phyloP scores from a whole-genome alignment of 345 rosid species.

The Carallia pectinifolia region DNA sequence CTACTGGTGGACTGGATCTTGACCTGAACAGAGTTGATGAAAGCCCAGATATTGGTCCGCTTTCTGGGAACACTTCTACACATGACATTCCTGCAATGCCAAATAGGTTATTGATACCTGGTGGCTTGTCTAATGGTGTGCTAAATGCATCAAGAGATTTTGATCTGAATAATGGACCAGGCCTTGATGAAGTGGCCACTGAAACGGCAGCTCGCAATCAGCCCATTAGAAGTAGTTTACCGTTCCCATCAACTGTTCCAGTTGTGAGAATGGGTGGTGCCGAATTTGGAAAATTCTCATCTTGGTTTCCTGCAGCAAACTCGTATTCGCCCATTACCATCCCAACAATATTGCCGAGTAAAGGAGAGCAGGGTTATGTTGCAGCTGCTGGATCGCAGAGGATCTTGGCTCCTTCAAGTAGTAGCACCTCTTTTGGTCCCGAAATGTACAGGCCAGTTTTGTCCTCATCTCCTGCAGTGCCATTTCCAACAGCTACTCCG shows the following conservation, averaged over 20 bases:
- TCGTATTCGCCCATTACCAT: constrained; percentile 52
- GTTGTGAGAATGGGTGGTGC: constrained; percentile 46
- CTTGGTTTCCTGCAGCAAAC: constrained; percentile 67
- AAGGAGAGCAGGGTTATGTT: constrained; percentile 67
- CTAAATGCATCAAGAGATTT: constrained; percentile 54
- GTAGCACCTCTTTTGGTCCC: constrained; percentile 49
- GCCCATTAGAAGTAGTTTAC: constrained; percentile 39
- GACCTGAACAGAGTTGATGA: constrained; percentile 81
- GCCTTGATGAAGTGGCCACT: constrained; percentile 46
- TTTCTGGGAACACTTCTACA: constrained; percentile 35
- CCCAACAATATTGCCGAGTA: constrained; percentile 58
- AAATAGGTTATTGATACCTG: constrained; percentile 27
- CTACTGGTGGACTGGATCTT: constrained; percentile 66
- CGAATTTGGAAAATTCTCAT: constrained; percentile 53
- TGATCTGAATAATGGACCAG: constrained; percentile 88
- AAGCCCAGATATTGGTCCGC: constrained; percentile 40
- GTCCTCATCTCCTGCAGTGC: constrained; percentile 69
- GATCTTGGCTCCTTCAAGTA: constrained; percentile 53
- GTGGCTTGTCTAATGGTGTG: constrained; percentile 37
- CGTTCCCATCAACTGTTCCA: constrained; percentile 52
- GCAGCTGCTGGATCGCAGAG: constrained; percentile 61
- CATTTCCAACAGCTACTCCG: constrained; percentile 51
- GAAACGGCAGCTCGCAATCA: constrained; percentile 52
- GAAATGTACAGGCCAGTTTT: constrained; percentile 71
- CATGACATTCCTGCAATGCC: constrained; percentile 38